Percentiles rank a stretch among this genome's conserved stretches.
phyloP scores from a whole-genome alignment of 2,329 filamentous ascomycete species.

The Pseudocercospora cruenta region DNA sequence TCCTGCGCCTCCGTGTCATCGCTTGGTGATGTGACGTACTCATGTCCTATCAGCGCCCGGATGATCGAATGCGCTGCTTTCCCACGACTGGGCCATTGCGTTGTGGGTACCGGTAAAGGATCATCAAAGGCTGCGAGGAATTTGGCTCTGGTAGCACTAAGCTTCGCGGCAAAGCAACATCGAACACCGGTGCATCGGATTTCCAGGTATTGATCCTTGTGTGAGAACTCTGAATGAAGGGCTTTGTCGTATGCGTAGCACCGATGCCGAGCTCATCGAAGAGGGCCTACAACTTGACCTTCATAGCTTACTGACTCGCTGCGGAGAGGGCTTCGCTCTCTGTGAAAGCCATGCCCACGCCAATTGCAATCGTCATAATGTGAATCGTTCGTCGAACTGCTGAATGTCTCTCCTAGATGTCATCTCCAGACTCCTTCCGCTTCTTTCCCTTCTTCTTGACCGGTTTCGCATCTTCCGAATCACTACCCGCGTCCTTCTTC shows the following conservation, averaged over 20 bases:
- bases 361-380: too few species aligned
- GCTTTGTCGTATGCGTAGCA: not conserved
- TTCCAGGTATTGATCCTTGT: not conserved
- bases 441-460: conserved; percentile 31
- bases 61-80: not conserved
- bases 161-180: not conserved
- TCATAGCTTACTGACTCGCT: not conserved
- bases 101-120: not conserved
- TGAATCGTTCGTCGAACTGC: not conserved
- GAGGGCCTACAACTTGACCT: not conserved
- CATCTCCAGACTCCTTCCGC: conserved; percentile 36
- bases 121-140: not conserved
- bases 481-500: conserved; percentile 39
- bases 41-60: not conserved
- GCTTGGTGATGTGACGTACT: not conserved
- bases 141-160: not conserved
- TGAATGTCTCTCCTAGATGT: conserved; percentile 23
- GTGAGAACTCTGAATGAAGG: not conserved
- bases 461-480: conserved; percentile 32
- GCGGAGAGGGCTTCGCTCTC: not conserved
- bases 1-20: not conserved
- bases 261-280: not conserved
- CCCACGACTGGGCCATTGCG: not conserved
- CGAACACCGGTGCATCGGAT: not conserved
- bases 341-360: not conserved